Evolutionary conservation across 31 red algal species (phyloP).

Genomic region (Porphyra umbilicalis): DNA sequence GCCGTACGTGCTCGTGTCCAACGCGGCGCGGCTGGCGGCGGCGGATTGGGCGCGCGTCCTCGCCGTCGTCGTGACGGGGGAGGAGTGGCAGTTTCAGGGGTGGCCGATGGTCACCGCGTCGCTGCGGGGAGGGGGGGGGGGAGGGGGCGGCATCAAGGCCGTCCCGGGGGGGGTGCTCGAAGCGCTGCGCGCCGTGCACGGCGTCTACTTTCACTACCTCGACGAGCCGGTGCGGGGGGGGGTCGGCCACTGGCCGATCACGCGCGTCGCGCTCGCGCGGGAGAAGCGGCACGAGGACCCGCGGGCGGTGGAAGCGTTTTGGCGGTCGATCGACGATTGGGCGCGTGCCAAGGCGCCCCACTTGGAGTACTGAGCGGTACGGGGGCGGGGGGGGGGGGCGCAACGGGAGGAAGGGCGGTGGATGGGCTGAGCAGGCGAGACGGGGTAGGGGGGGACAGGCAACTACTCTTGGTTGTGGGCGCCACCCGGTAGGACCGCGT

Average conservation of each 20-base stretch:
- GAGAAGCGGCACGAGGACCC: slow-evolving; percentile 65
- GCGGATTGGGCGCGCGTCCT: slow-evolving; percentile 84
- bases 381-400: neutral
- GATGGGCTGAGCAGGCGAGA: too few relatives aligned
- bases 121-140: neutral
- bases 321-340: slow-evolving; percentile 46
- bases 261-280: slow-evolving; percentile 55
- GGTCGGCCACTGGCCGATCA: slow-evolving; percentile 64
- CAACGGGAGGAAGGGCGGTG: too few relatives aligned
- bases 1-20: slow-evolving; percentile 57
- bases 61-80: slow-evolving; percentile 71
- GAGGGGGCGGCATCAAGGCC: slow-evolving; percentile 28
- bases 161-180: slow-evolving; percentile 18
- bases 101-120: slow-evolving; percentile 16
- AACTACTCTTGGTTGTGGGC: too few relatives aligned
- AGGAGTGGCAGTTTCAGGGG: slow-evolving; percentile 86
- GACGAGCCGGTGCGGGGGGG: slow-evolving; percentile 38
- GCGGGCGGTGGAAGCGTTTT: slow-evolving; percentile 57
- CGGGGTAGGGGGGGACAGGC: too few relatives aligned
- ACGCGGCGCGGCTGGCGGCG: slow-evolving; percentile 38
- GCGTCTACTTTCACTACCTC: slow-evolving; percentile 74
- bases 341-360: slow-evolving; percentile 49
- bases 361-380: slow-evolving; percentile 26
- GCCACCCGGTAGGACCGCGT: too few relatives aligned
- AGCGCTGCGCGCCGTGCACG: slow-evolving; percentile 46